Conservation (phyloP, 176 grass and related monocot genomes). For the Zea mays region DNA sequence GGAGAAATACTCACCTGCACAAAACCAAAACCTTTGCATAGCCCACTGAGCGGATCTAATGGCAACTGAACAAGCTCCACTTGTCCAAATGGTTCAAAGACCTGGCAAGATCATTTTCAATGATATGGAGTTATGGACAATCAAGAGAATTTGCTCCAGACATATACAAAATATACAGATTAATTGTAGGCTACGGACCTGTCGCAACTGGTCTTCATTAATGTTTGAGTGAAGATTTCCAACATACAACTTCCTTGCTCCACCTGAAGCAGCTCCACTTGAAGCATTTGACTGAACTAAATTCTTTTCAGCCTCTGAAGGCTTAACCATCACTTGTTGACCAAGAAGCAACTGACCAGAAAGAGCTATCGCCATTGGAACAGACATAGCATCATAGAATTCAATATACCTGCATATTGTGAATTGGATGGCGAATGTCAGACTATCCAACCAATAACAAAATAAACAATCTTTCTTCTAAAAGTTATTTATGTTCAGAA, state of each 20-base stretch:
- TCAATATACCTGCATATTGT: conserved; percentile 80
- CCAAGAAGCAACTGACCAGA: conserved; percentile 78
- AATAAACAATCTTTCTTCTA: background rate
- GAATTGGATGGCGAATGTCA: conserved; percentile 29
- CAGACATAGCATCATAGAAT: conserved; percentile 97
- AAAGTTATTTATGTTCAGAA: background rate
- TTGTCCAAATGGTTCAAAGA: conserved; percentile 89
- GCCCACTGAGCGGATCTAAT: conserved; percentile 70
- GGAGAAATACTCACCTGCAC: conserved; percentile 60
- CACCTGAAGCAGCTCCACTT: conserved; percentile 69
- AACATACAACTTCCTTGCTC: conserved; percentile 90
- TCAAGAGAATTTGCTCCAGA: background rate
- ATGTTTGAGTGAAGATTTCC: conserved; percentile 98
- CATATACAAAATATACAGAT: conserved; percentile 5
- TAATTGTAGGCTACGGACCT: conserved; percentile 45
- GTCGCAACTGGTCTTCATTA: conserved; percentile 84
- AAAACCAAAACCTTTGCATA: conserved; percentile 97
- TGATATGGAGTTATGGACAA: background rate
- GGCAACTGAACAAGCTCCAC: conserved; percentile 94
- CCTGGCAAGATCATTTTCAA: conserved; percentile 44
- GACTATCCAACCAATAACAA: conserved; percentile 1
- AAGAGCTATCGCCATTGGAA: conserved; percentile 96
- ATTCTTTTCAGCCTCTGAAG: conserved; percentile 97
- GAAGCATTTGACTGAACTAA: conserved; percentile 82
- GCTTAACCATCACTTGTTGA: conserved; percentile 91